Base-by-base conservation (phyloP, 179 eudicot species). In the Spinacia oleracea region DNA sequence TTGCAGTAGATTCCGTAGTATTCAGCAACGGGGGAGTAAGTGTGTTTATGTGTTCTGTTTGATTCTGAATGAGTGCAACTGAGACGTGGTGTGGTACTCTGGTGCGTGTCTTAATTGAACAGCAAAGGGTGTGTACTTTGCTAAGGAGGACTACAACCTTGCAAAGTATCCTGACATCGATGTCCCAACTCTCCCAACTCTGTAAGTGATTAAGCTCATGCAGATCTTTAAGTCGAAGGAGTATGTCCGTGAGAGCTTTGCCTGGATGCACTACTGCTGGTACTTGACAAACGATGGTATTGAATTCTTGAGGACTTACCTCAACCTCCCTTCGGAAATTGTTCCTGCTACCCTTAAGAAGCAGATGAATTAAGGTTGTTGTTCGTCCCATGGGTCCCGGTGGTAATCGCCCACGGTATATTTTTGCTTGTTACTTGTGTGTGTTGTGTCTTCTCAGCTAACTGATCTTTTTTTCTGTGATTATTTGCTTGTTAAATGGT, bases 241-340 rank as follows among this genome's bases (percentile, higher is more conserved):
- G 84, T 91, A 87, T 64, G 95, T 91, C 56, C 84, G 89, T 0
- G 96, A 91, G 89, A 91, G 93, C 18, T 91, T 91, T 68, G 96
- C 96, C 0, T 91, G 96, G 97, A 91, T 89, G 93, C 93, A 91
- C 71, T 88, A 88, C 65, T 91, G 89, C 78, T 91, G 96, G 96
- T 91, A 77, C 77, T 85, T 91, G 21, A 91, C 96, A 0, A 89
- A 91, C 79, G 93, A 88, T 46, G 96, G 96, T 48, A 91, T 91
- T 65, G 96, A 91, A 83, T 89, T 89, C 81, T 82, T 91, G 70
- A 84, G 96, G 79, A 89, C 91, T 45, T 91, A 89, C 83, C 93
- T 91, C 78, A 91, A 91, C 40, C 87, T 91, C 15, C 96, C 96
- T 29, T 89, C 96, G 0, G 96, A 91, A 77, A 91, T 91, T 76